Evolutionary conservation across 2,329 filamentous ascomycete genomes (phyloP).

Genomic region (Didymella pomorum): DNA sequence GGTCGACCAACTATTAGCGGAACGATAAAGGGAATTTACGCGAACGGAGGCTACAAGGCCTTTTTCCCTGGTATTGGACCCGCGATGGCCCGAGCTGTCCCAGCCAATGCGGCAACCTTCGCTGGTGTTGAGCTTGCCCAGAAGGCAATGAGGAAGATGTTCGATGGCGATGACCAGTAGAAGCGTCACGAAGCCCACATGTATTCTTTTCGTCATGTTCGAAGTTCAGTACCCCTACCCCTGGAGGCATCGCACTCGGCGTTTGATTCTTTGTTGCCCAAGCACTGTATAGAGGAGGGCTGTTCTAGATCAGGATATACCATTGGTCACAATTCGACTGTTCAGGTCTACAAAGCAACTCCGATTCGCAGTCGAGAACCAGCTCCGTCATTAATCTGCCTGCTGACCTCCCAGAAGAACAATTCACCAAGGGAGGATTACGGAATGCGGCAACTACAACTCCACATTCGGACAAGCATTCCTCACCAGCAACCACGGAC

Average conservation of each 20-base stretch:
- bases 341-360: background rate
- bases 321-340: conserved; percentile 16
- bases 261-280: conserved; percentile 24
- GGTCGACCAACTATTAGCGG: conserved; percentile 81
- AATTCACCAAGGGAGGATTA: conserved; percentile 25
- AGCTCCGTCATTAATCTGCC: conserved; percentile 6
- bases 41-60: conserved; percentile 80
- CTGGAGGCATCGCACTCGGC: conserved; percentile 37
- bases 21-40: conserved; percentile 84
- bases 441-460: conserved; percentile 29
- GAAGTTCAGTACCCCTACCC: conserved; percentile 14
- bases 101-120: conserved; percentile 96
- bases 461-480: conserved; percentile 22
- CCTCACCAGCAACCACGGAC: conserved; percentile 21
- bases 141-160: conserved; percentile 79
- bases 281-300: conserved; percentile 20
- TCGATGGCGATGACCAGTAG: conserved; percentile 57
- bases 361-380: background rate
- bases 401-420: conserved; percentile 11
- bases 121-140: conserved; percentile 84
- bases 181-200: background rate
- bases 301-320: conserved; percentile 25
- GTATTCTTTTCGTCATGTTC: conserved; percentile 23
- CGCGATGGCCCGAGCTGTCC: conserved; percentile 89
- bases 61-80: conserved; percentile 98